Base-by-base conservation (phyloP, 2,329 filamentous ascomycete species). In the Fusarium sp. region DNA sequence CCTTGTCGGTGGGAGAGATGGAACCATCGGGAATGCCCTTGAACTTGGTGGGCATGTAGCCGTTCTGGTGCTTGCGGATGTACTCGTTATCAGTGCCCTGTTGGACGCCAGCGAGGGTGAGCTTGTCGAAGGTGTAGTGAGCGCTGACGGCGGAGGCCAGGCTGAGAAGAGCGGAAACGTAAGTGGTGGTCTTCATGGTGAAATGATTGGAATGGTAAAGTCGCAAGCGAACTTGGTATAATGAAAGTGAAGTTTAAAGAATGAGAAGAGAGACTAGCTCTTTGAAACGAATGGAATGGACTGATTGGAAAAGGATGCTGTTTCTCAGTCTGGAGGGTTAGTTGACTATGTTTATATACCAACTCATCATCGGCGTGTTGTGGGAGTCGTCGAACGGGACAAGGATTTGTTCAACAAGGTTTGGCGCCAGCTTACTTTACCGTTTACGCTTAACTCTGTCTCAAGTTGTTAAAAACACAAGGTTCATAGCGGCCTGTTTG, bases 1-100 rank as follows among this genome's bases (percentile, higher is more conserved):
- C 64, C 44, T 67, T 67, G 13, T 67, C 64, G 62, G 19, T 60
- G 50, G 64, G 64, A 5, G 64, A 67, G 37, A 67, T 67, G 2
- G 64, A 67, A 19, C 64, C 64, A 6, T 46, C 62, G 44, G 62
- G 64, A 0, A 50, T 59, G 23, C 10, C 10, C 62, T 67, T 67
- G 64, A 67, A 67, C 44, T 67, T 67, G 43, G 63, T 67, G 28
- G 64, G 64, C 64, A 67, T 67, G 38, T 67, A 67, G 12, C 61
- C 62, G 38, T 67, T 67, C 50, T 67, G 37, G 38, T 67, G 64
- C 62, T 67, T 67, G 28, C 64, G 64, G 64, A 67, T 46, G 38
- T 67, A 67, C n/a, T 67, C 25, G 43, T 67, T 67, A 15, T 57
- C 46, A n/a, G n/a, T 32, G 0, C 64, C 64, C 62, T 67, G 43